Evolutionary conservation across 345 rosid species (phyloP), one percentile per base, ranked within the genome.

Genomic region (Salix caprea): DNA sequence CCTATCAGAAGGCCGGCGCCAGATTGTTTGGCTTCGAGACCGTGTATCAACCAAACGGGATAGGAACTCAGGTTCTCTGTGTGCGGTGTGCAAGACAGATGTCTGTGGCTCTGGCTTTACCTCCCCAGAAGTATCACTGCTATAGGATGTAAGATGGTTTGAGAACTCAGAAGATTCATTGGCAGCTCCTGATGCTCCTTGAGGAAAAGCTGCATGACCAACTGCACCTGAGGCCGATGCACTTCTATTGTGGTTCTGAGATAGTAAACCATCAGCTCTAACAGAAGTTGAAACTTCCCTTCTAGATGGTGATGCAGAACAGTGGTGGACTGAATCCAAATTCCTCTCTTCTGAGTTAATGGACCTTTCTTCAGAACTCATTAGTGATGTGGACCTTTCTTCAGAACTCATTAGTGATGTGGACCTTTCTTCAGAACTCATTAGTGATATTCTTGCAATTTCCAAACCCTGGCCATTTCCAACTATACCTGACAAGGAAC

Each of bases 121-220:
- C 85, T 92, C 98, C 67, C 92, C 94, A 67, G 97, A 96, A 74
- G 82, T 84, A 74, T 94, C 99, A 78, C 89, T 94, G 76, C 88
- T 85, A 84, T 89, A 86, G 74, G 90, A 86, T 62, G 86, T 77
- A 39, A 85, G 82, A 80, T 89, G 89, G 77, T 88, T 83, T 65
- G 92, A 87, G 65, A 76, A 81, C 67, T 89, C 94, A 7, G 89
- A 84, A 69, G 86, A 85, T 58, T 89, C 97, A 74, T 86, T 87
- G 30, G 77, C 87, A 81, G 87, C 93, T 78, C 85, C 87, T 28
- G 79, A 71, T 61, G 79, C 79, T 84, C 77, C 87, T 79, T 73
- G 90, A 74, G 89, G 84, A 78, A 82, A 83, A 79, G 83, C 89
- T 76, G 90, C 83, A 72, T 74, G 85, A 14, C 89, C 79, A 78